phyloP scores from a whole-genome alignment of 116 monocot species.

The Iris pallida region DNA sequence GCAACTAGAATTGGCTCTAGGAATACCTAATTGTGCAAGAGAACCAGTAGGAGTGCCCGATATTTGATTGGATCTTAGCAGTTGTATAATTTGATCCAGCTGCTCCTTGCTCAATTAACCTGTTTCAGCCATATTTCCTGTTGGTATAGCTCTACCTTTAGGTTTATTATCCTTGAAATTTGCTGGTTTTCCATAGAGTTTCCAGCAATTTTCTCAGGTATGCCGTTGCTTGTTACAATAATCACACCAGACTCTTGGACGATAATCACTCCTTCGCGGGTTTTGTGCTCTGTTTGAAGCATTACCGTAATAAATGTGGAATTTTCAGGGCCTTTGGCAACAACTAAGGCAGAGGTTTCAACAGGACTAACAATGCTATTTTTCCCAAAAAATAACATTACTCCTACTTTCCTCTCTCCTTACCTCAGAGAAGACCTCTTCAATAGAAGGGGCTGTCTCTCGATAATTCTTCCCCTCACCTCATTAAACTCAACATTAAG shows the following conservation, averaged over 20 bases:
- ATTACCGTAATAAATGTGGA: not conserved
- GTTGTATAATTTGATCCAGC: too few relatives aligned
- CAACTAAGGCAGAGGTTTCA: too few relatives aligned
- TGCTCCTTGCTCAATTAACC: too few relatives aligned
- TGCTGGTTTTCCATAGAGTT: not conserved
- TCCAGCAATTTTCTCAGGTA: not conserved
- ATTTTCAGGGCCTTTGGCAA: not conserved
- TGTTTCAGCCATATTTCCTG: too few relatives aligned
- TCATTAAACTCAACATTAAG: too few relatives aligned
- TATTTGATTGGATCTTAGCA: too few relatives aligned
- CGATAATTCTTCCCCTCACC: not conserved
- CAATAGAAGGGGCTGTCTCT: not conserved
- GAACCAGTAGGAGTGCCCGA: too few relatives aligned
- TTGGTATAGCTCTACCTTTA: too few relatives aligned
- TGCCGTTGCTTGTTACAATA: not conserved
- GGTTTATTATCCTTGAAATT: not conserved
- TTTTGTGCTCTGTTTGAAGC: not conserved
- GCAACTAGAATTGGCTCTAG: too few relatives aligned
- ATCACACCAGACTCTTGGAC: not conserved
- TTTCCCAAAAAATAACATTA: not conserved
- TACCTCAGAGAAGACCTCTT: not conserved
- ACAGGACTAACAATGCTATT: not conserved
- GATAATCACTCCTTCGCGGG: not conserved
- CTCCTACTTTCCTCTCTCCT: not conserved
- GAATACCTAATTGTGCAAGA: too few relatives aligned